Conservation (phyloP, 1,139 yeast species). For the Candida albicans region DNA sequence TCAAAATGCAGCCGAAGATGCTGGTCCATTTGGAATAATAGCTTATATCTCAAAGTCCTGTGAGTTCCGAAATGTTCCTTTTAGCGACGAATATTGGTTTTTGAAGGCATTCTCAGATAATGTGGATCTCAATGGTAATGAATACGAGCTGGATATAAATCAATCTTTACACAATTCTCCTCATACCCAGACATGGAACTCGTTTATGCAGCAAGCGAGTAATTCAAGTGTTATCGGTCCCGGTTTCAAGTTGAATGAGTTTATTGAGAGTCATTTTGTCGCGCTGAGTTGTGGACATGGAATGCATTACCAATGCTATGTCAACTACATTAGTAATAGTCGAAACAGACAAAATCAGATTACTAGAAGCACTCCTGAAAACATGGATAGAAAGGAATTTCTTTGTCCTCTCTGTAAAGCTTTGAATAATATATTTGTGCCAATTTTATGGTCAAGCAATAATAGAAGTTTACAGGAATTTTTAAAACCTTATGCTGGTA, state of each 20-base stretch:
- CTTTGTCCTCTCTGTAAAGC: conserved; percentile 92
- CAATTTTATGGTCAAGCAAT: conserved; percentile 56
- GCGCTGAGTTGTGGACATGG: conserved; percentile 93
- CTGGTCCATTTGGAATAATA: conserved; percentile 76
- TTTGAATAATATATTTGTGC: conserved; percentile 78
- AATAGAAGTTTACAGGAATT: conserved; percentile 29
- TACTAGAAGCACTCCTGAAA: conserved; percentile 80
- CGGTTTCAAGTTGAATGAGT: conserved; percentile 53
- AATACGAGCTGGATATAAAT: conserved; percentile 15
- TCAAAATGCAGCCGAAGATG: conserved; percentile 72
- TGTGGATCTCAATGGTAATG: conserved; percentile 50
- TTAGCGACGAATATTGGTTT: conserved; percentile 64
- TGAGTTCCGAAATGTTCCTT: conserved; percentile 64
- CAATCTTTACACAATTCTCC: conserved; percentile 16
- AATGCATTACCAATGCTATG: conserved; percentile 80
- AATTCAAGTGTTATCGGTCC: conserved; percentile 61
- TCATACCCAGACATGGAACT: conserved; percentile 34
- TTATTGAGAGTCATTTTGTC: conserved; percentile 50
- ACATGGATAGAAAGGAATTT: conserved; percentile 67
- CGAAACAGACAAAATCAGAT: conserved; percentile 65
- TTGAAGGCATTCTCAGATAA: conserved; percentile 60
- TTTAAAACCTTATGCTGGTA: conserved; percentile 13
- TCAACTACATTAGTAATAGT: conserved; percentile 57
- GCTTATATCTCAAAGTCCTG: conserved; percentile 60
- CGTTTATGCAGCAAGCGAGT: conserved; percentile 36